Evolutionary conservation across 1,139 yeast species (phyloP), one percentile per base, ranked within the genome.

Genomic region (Chernovozyma aurita): DNA sequence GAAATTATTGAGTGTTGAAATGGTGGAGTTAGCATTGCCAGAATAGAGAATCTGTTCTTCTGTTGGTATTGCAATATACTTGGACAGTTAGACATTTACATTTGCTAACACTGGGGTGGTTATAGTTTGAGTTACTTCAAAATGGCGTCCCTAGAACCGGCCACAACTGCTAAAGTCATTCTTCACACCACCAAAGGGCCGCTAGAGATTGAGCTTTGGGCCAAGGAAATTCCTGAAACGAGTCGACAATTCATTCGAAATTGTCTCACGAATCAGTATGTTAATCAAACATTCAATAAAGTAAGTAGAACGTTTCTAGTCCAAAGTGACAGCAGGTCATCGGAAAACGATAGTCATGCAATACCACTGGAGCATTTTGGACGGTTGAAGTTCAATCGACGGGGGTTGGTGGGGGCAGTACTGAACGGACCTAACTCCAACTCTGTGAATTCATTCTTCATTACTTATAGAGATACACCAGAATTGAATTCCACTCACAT

Each of bases 171-270:
- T 1, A 73, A 72, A 43, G 81, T 80, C 16, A 52, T 65, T 12
- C 46, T 85, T 3, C 44, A 54, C 11, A 83, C 94, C 2, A 61
- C 76, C 11, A 79, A 77, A 40, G 95, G 95, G 1, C 55, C 62
- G 1, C 57, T 85, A 0, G 76, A 70, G 30, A 53, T 85, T 2
- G 87, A 78, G 35, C 52, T 85, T 9, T 85, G 85, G 82, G 85
- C 90, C 18, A 77, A 77, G 45, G 88, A 85, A 51, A 58, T 76
- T 3, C 90, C 94, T 0, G 43, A 46, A 1, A 72, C 78, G 1
- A 51, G 74, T 24, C 55, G 70, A 30, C 49, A 52, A 32, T 80
- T 85, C 45, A 51, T 84, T 13, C 64, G 67, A 38, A 61, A 64
- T 31, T 76, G 84, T 43, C 33, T 66, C 18, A 61, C 69, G 38